Percentiles rank a stretch among this genome's conserved stretches.
Conservation (phyloP, 495 filamentous ascomycete species). For the Penicillium longicatenatum region DNA sequence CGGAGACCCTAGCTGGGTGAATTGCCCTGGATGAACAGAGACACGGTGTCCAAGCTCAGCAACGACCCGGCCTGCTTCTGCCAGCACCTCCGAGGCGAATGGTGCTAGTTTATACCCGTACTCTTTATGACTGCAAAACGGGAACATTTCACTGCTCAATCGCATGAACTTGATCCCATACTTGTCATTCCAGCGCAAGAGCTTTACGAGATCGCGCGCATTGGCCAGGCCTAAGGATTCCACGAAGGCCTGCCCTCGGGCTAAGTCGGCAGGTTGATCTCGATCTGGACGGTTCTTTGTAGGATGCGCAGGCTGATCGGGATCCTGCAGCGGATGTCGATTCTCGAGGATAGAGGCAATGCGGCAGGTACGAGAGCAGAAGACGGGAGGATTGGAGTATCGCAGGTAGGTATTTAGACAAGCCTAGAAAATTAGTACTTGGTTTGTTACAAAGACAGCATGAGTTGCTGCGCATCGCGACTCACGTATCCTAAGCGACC, state of each 20-base stretch:
- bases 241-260: slow-evolving; percentile 68
- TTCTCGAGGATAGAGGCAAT: slow-evolving; percentile 90
- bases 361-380: slow-evolving; percentile 88
- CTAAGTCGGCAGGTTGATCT: slow-evolving; percentile 60
- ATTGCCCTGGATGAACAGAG: slow-evolving; percentile 91
- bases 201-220: slow-evolving; percentile 77
- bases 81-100: slow-evolving; percentile 79
- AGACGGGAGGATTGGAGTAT: slow-evolving; percentile 80
- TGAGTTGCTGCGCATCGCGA: slow-evolving; percentile 8
- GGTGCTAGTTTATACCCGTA: slow-evolving; percentile 87
- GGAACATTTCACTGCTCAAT: slow-evolving; percentile 94
- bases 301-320: slow-evolving; percentile 72
- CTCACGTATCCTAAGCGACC: slow-evolving; percentile 87
- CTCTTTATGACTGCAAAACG: slow-evolving; percentile 84
- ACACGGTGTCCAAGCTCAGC: slow-evolving; percentile 83
- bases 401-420: slow-evolving; percentile 94
- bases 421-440: slow-evolving; percentile 51
- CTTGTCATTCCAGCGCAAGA: slow-evolving; percentile 90
- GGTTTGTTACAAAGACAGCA: neutral
- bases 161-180: slow-evolving; percentile 94
- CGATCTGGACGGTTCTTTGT: slow-evolving; percentile 83
- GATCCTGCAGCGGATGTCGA: slow-evolving; percentile 75
- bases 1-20: slow-evolving; percentile 86
- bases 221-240: slow-evolving; percentile 80
- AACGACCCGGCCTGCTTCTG: slow-evolving; percentile 73